Base-by-base conservation (phyloP, 2,329 filamentous ascomycete species). In the Tolypocladium ovalisporum region DNA sequence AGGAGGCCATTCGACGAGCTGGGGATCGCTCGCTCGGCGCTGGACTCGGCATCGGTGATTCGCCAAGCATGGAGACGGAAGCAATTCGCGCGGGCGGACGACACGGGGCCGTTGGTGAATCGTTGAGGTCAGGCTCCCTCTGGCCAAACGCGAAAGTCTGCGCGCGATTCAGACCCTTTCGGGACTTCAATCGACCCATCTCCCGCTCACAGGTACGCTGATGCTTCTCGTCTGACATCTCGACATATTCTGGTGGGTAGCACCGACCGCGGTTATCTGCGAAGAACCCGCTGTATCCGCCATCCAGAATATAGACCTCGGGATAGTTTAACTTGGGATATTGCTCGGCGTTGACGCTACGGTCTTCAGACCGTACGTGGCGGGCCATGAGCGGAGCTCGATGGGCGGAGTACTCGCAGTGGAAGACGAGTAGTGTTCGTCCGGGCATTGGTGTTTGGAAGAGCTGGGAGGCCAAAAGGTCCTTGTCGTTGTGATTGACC, bases 341-440 rank as follows among this genome's bases (percentile, higher is more conserved):
- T 63, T 82, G 81, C 71, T 94, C 90, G 56, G 85, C 84, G 72
- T 99, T 99, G 68, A 85, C 79, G 40, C 85, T 84, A 59, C 94
- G 90, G 73, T 99, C 94, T 69, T 90, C 86, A 60, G 90, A 87
- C 63, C 94, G 92, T 60, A 99, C 85, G 71, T 91, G 90, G 66
- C 94, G 91, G 54, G 94, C 94, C 88, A 97, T 97, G 62, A 96
- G 86, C 52, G 94, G 94, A 52, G 94, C 94, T 61, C 94, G 89
- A 71, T 97, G 93, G 42, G 90, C 93, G 37, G 94, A 97, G 75
- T 97, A 99, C 75, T 99, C 94, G 82, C 94, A 99, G 76, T 99
- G 94, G 66, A 99, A 90, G 63, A 99, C 86, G 61, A 99, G 75
- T 13, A 97, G 79, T 0, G 91, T 94, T 63, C 85, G 87, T 54